Evolutionary conservation across 2,329 filamentous ascomycete species (phyloP).

Genomic region (Botryotinia narcissicola): DNA sequence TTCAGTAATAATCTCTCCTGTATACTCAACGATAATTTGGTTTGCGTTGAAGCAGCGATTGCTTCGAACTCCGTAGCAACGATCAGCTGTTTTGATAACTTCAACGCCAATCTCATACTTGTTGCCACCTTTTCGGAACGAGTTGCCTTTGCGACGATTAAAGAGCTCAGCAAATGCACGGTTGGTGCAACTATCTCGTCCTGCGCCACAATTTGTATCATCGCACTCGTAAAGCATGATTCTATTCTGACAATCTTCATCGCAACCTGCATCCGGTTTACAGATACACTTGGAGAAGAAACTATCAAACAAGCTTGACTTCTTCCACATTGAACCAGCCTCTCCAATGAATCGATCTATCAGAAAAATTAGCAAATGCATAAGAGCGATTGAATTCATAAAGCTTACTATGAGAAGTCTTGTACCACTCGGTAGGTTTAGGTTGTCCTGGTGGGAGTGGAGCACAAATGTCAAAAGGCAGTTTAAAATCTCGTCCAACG

Average conservation of each 20-base stretch:
- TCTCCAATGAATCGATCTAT: slow-evolving; percentile 88
- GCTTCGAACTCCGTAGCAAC: slow-evolving; percentile 87
- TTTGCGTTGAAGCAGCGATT: slow-evolving; percentile 83
- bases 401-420: slow-evolving; percentile 80
- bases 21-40: slow-evolving; percentile 98
- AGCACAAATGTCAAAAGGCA: slow-evolving; percentile 87
- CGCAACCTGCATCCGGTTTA: slow-evolving; percentile 74
- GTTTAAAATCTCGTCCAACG: slow-evolving; percentile 74
- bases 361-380: slow-evolving; percentile 25
- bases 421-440: slow-evolving; percentile 90
- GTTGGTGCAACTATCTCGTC: slow-evolving; percentile 74
- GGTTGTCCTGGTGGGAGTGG: slow-evolving; percentile 82
- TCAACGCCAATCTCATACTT: slow-evolving; percentile 93
- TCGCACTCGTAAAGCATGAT: slow-evolving; percentile 99
- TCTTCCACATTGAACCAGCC: slow-evolving; percentile 76
- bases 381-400: neutral
- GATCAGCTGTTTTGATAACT: slow-evolving; percentile 84
- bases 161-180: slow-evolving; percentile 81
- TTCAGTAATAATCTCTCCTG: slow-evolving; percentile 95
- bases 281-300: slow-evolving; percentile 79
- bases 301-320: slow-evolving; percentile 69
- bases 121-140: slow-evolving; percentile 56
- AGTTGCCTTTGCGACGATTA: slow-evolving; percentile 58
- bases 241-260: slow-evolving; percentile 86
- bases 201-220: slow-evolving; percentile 79